A percentile compares a stretch with the other conserved stretches of the same genome.
Evolutionary conservation across 192 early-diverging fungal genomes (phyloP).

Genomic region (Piromyces sp.): DNA sequence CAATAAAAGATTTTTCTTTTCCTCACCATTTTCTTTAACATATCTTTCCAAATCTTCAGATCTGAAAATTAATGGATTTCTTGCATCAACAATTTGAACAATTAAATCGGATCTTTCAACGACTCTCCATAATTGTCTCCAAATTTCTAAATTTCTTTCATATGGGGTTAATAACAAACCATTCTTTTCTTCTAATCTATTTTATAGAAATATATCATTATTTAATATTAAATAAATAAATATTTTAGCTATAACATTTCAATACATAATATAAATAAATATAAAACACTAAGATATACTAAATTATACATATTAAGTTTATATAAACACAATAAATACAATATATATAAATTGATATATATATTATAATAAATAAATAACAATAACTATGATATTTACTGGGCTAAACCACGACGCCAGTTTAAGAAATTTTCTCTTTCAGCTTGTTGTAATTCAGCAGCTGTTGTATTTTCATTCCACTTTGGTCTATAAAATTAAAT

Average conservation of each 20-base stretch:
- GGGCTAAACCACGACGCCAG: constrained; percentile 76
- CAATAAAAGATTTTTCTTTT: constrained; percentile 76
- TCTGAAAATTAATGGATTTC: constrained; percentile 85
- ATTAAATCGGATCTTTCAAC: constrained; percentile 88
- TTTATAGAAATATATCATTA: constrained; percentile 3
- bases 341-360: too few relatives aligned
- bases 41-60: constrained; percentile 76
- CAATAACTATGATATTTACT: constrained; percentile 11
- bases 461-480: constrained; percentile 75
- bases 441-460: constrained; percentile 52
- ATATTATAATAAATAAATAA: too few relatives aligned
- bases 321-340: too few relatives aligned
- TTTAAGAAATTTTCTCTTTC: constrained; percentile 80
- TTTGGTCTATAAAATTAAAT: constrained; percentile 27
- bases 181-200: constrained; percentile 75
- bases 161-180: constrained; percentile 89
- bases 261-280: too few relatives aligned
- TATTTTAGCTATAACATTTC: too few relatives aligned
- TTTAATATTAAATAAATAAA: constrained; percentile 1
- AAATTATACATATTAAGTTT: too few relatives aligned
- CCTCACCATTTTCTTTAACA: constrained; percentile 67
- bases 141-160: constrained; percentile 95
- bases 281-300: too few relatives aligned
- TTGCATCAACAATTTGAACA: constrained; percentile 97
- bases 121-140: constrained; percentile 97